These are phyloP conservation scores for Epichloe coenophiala DNA, from an alignment of 2,329 filamentous ascomycete species.

Conservation along the genomic window DNA sequence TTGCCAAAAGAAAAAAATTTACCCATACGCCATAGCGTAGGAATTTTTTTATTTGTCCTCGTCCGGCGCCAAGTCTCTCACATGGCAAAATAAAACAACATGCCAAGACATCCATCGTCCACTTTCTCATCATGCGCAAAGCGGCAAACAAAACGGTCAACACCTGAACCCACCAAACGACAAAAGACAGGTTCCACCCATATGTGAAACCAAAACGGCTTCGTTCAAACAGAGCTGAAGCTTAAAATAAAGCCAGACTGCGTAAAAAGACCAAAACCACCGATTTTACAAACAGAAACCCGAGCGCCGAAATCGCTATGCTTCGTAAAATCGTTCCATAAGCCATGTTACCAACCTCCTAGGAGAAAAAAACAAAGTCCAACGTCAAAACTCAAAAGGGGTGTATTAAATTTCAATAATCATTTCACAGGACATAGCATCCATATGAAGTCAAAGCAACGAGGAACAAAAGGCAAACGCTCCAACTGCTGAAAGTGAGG, in stretches of 20 bases:
- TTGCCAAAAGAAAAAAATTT: not conserved
- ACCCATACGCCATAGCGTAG: not conserved
- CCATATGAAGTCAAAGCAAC: not conserved
- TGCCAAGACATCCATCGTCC: not conserved
- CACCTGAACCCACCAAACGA: not conserved
- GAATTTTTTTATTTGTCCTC: not conserved
- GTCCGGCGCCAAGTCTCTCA: not conserved
- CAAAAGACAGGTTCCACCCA: not conserved
- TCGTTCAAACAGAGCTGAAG: not conserved
- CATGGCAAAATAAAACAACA: not conserved
- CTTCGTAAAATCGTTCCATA: conserved; percentile 16
- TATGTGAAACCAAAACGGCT: not conserved
- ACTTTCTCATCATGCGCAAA: not conserved
- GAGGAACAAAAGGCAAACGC: not conserved
- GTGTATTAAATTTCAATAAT: not conserved
- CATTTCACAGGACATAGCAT: not conserved
- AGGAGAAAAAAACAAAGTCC: not conserved
- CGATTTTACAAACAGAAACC: not conserved
- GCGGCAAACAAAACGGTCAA: too few species aligned
- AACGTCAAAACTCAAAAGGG: not conserved
- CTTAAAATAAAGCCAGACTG: not conserved
- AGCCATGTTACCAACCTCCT: conserved; percentile 9
- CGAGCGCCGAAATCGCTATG: conserved; percentile 29
- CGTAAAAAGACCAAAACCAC: not conserved
- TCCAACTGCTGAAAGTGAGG: not conserved